phyloP scores from a whole-genome alignment of 345 rosid genomes.

The Brassica carinata region DNA sequence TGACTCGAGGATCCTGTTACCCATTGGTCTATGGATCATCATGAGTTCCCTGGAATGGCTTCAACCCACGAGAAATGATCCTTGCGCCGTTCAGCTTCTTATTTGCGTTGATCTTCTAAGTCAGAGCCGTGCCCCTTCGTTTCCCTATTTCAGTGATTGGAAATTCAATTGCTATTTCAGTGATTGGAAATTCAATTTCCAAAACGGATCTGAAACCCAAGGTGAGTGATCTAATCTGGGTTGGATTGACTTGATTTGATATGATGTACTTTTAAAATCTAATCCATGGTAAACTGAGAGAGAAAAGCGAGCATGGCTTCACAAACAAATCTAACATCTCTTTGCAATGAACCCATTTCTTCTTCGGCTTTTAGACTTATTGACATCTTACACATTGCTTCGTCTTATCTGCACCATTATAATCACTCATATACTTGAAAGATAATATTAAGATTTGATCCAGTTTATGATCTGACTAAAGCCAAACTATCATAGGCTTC shows the following conservation, averaged over 20 bases:
- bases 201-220: conserved; percentile 71
- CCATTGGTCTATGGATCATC: conserved; percentile 44
- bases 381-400: conserved; percentile 75
- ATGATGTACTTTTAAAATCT: conserved; percentile 47
- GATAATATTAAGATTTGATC: too few relatives aligned
- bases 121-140: conserved; percentile 56
- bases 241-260: background rate
- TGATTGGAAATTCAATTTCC: conserved; percentile 64
- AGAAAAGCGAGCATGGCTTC: conserved; percentile 81
- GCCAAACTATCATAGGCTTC: too few relatives aligned
- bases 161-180: conserved; percentile 58
- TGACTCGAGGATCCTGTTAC: conserved; percentile 36
- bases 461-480: too few relatives aligned
- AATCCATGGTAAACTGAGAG: conserved; percentile 67
- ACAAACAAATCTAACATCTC: conserved; percentile 56
- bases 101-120: conserved; percentile 59
- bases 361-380: conserved; percentile 54
- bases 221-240: conserved; percentile 49
- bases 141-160: conserved; percentile 74
- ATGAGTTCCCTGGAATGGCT: conserved; percentile 67
- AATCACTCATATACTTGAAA: background rate
- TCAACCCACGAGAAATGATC: conserved; percentile 15
- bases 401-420: conserved; percentile 56
- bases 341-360: conserved; percentile 47
- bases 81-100: conserved; percentile 31